Evolutionary conservation across 371 early-diverging fungal genomes (phyloP), one percentile per base, ranked within the genome.

Genomic region (Mucor circinelloides): DNA sequence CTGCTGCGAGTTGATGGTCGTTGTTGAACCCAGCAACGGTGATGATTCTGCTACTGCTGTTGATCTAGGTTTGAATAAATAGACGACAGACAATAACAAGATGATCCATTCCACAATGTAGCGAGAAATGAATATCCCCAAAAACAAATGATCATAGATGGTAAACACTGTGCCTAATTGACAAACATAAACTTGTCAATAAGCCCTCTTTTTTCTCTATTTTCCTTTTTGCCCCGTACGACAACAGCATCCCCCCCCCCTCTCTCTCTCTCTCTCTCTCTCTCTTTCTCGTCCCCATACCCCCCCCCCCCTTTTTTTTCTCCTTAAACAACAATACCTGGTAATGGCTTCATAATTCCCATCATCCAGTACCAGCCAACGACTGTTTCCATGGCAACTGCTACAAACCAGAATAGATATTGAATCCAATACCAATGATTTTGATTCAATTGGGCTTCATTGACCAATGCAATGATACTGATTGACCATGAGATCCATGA

Each of bases 351-450:
- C 13, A 66, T 50, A 17, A 80, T 54, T 13, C 71, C 77, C 3
- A 70, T 63, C 2, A 70, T 44, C 84, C 84, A 84, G 13, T 78
- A 57, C 82, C 84, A 78, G 1, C 63, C 80, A 28, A 81, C 68
- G 17, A 69, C 27, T 4, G 77, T 75, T 38, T 84, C 84, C 15
- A 68, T 71, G 3, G 78, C 31, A 21, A 60, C 57, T 31, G 76
- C 76, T 12, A 68, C 56, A 28, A 67, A 68, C 73, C 77, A 84
- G 62, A 78, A 81, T 13, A 63, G 44, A 57, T 84, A 84, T 36
- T 80, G 84, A 19, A 77, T 44, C 84, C 84, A 84, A 46, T 73
- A 68, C 81, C 81, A 84, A 4, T 27, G 23, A 55, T 71, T 70
- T 5, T 71, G 67, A 32, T 73, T 78, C 48, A 72, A 72, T 52